Base-by-base conservation (phyloP, 2,329 filamentous ascomycete genomes). In the Arthrobotrys conoides region DNA sequence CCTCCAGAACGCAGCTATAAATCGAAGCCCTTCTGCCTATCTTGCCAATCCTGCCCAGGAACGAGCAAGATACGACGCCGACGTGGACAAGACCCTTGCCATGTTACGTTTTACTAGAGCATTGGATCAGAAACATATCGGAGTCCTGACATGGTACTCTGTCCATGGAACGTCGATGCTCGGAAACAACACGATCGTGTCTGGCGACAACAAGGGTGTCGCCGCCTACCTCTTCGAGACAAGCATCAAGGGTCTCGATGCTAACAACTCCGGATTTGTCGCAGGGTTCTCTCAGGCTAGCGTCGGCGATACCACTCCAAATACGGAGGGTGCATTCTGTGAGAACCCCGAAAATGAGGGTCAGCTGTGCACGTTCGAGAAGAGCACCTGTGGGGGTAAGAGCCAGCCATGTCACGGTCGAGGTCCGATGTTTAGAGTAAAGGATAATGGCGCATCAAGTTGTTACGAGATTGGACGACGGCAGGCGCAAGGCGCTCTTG, bases 151-250 rank as follows among this genome's bases (percentile, higher is more conserved):
- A 16, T 98, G 94, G 93, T 97, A 95, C 83, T 90, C 95, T 1
- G 92, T 94, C 0, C 95, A 98, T 83, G 94, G 94, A 57, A 98
- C 95, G 0, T 97, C 93, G 0, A 89, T 97, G 84, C 89, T 94
- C 24, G 92, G 92, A 69, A 97, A 97, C 85, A 97, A 97, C 85
- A 97, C 94, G 0, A 87, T 97, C 14, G 89, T 96, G 64, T 91
- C 94, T 1, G 95, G 93, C n/a, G 95, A 98, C 84, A 98, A 98
- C 86, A 98, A 98, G 85, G 95, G 95, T 12, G 93, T 97, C 5
- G 94, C 95, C 1, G 92, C 94, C 0, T 92, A 91, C 83, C 86
- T 97, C 12, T 91, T 97, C 67, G 95, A 98, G 83, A 88, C 91
- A 80, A 90, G 89, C 65, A 87, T 91, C 61, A 83, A 85, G 1